A percentile compares a stretch with the other conserved stretches of the same genome.
Conservation (phyloP, 495 filamentous ascomycete species). For the Neurospora sp. region DNA sequence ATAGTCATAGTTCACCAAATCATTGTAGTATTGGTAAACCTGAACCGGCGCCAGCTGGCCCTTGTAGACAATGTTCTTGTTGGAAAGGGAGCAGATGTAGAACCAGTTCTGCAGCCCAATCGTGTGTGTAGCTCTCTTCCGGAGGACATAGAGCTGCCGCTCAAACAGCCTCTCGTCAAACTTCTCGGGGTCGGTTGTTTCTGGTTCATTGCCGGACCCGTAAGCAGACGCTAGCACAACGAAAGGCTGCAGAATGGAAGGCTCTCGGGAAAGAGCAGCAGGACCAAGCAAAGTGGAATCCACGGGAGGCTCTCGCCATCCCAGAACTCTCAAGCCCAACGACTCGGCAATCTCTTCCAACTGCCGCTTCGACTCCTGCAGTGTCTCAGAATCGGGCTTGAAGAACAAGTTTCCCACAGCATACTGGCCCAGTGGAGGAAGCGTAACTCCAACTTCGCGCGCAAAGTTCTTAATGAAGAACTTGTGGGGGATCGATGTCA, state of each 20-base stretch:
- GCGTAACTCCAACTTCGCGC: constrained; percentile 71
- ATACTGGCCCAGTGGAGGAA: constrained; percentile 88
- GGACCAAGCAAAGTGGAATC: constrained; percentile 91
- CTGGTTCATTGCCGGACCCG: constrained; percentile 74
- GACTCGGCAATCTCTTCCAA: constrained; percentile 90
- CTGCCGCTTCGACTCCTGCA: constrained; percentile 75
- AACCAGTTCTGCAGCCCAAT: constrained; percentile 98
- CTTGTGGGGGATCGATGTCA: constrained; percentile 98
- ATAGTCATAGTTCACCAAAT: constrained; percentile 94
- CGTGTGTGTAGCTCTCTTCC: constrained; percentile 88
- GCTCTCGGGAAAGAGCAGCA: constrained; percentile 87
- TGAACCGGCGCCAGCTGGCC: constrained; percentile 92
- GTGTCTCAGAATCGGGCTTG: constrained; percentile 82
- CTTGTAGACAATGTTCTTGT: constrained; percentile 99
- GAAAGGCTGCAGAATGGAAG: constrained; percentile 90
- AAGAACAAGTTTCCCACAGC: constrained; percentile 98
- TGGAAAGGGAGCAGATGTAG: constrained; percentile 94
- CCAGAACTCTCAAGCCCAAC: constrained; percentile 80
- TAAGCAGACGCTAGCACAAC: constrained; percentile 83
- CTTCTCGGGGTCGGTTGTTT: constrained; percentile 61
- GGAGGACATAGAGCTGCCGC: constrained; percentile 84
- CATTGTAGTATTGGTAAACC: constrained; percentile 99
- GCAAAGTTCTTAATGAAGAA: constrained; percentile 99
- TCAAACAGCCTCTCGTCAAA: constrained; percentile 88
- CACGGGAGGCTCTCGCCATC: constrained; percentile 91